Conservation (phyloP, 495 filamentous ascomycete genomes). For the Chaetomium fimeti region DNA sequence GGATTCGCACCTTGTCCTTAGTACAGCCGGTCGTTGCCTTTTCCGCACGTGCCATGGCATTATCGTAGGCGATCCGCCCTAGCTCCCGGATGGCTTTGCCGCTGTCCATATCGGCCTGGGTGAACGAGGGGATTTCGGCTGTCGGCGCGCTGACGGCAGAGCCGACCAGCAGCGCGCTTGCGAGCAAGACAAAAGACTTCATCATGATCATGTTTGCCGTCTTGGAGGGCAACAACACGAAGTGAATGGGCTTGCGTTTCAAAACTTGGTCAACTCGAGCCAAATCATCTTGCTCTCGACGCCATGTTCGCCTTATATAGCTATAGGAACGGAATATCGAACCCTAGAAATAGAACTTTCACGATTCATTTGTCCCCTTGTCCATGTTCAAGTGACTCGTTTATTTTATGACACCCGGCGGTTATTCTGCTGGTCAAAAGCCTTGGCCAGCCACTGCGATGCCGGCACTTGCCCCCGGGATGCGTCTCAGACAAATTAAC, state of each 20-base stretch:
- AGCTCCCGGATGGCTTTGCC: constrained; percentile 40
- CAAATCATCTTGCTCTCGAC: background rate
- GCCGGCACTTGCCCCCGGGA: background rate
- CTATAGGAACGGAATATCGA: background rate
- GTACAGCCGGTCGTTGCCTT: constrained; percentile 40
- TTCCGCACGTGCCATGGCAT: constrained; percentile 36
- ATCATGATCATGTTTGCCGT: constrained; percentile 3
- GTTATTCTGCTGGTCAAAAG: background rate
- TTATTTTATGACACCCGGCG: background rate
- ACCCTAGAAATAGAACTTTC: background rate
- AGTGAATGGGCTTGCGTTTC: background rate
- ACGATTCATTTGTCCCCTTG: background rate
- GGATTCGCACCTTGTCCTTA: constrained; percentile 43
- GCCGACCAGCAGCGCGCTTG: constrained; percentile 11
- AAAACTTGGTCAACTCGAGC: background rate
- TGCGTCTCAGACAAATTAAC: background rate
- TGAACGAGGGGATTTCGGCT: constrained; percentile 28
- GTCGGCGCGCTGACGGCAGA: background rate
- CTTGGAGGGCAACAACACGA: background rate
- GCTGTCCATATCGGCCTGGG: constrained; percentile 41
- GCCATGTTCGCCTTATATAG: background rate
- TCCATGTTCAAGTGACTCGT: background rate
- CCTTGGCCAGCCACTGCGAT: background rate
- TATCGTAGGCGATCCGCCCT: constrained; percentile 37
- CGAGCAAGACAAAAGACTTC: background rate